Evolutionary conservation across 768 basidiomycete species (phyloP).

Genomic region (Agaricus sinodeliciosus): DNA sequence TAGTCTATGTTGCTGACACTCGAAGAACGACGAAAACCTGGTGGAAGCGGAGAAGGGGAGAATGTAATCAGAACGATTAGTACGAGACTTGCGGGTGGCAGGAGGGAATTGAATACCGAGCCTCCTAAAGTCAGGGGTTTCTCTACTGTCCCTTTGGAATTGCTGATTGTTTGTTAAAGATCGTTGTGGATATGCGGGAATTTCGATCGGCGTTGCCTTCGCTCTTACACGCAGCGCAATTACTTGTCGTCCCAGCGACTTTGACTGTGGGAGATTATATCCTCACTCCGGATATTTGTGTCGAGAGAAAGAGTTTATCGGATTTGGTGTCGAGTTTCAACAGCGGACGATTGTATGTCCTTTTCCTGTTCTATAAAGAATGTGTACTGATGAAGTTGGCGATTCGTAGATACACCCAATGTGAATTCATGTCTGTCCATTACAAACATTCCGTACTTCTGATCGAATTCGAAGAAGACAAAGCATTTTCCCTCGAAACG

Average conservation of each 20-base stretch:
- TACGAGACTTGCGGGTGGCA: slow-evolving; percentile 81
- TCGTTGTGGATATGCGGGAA: slow-evolving; percentile 96
- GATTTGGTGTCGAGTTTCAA: slow-evolving; percentile 93
- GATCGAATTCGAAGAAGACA: slow-evolving; percentile 98
- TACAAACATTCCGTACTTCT: slow-evolving; percentile 91
- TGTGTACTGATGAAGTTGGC: neutral
- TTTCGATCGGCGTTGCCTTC: slow-evolving; percentile 92
- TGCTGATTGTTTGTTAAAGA: slow-evolving; percentile 33
- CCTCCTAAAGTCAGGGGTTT: slow-evolving; percentile 46
- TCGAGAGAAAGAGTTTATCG: slow-evolving; percentile 91
- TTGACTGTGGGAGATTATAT: slow-evolving; percentile 96
- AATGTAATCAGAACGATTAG: slow-evolving; percentile 76
- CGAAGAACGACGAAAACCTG: slow-evolving; percentile 43
- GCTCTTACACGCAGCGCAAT: slow-evolving; percentile 73
- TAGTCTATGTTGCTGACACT: slow-evolving; percentile 91
- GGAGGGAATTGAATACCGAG: slow-evolving; percentile 57
- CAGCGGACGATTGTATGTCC: slow-evolving; percentile 82
- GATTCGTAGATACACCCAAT: slow-evolving; percentile 79
- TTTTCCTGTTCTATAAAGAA: neutral
- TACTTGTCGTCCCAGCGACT: slow-evolving; percentile 85
- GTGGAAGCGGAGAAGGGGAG: slow-evolving; percentile 35
- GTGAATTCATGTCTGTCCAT: slow-evolving; percentile 93
- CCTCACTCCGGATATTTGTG: slow-evolving; percentile 89
- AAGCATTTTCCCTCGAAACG: slow-evolving; percentile 81
- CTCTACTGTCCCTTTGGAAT: slow-evolving; percentile 2